Evolutionary conservation across 1,284 basidiomycete genomes (phyloP), one percentile per base, ranked within the genome.

Genomic region (Tilletia walkeri): DNA sequence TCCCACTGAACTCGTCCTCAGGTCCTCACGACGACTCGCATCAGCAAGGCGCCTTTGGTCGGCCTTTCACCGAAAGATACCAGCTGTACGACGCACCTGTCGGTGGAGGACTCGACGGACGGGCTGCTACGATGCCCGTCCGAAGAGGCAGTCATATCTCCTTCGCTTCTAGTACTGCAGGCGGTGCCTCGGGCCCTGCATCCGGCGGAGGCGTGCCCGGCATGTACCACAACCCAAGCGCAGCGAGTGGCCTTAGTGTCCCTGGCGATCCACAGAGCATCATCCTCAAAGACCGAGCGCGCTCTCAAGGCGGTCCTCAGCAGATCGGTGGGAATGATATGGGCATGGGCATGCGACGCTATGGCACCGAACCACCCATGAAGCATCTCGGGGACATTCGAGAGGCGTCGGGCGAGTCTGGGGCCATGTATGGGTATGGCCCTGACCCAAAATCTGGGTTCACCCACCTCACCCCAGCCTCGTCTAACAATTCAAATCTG

Each of bases 31-130:
- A 30, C 24, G 24, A 2, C 24, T n/a, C n/a, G 50, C 50, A 56
- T 34, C 54, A 14, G 34, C 20, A 34, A 56, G 34, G 4, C 24
- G 12, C 78, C 9, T 71, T 70, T 3, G 71, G 70, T 12, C 63
- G 66, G 9, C 70, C 71, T 49, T 69, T 73, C 59, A 69, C 74
- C 39, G 75, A 77, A 69, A 67, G 81, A 12, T 82, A 77, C 61
- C 76, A 82, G 72, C 74, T 83, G 41, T 76, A 82, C 45, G 82
- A 81, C 66, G 66, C 73, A 20, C 81, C 81, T 1, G 67, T 80
- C 9, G 20, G 30, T 34, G 30, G 20, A 39, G 41, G 41, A 3
- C 10, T 9, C 3, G 65, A 41, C 41, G 16, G 6, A 10, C 39
- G 45, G n/a, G 24, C 41, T 9, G n/a, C 47, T 4, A 48, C 65